A percentile compares a stretch with the other conserved stretches of the same genome.
These are phyloP conservation scores for Isatis lusitanica DNA, from an alignment of 441 rosid genomes.

Conservation along the genomic window DNA sequence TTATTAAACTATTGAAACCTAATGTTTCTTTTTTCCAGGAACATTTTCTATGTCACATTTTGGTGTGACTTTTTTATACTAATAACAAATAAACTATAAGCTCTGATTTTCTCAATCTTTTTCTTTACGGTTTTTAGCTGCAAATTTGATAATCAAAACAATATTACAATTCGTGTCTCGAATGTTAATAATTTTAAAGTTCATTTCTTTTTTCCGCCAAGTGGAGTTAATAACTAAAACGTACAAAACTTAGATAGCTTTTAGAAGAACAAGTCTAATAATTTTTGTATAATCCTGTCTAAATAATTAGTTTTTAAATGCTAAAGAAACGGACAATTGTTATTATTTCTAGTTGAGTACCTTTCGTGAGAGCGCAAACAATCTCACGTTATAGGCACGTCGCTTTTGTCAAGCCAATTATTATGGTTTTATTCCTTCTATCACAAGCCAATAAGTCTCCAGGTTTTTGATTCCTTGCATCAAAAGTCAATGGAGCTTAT, in stretches of 20 bases:
- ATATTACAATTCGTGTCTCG: too few relatives aligned
- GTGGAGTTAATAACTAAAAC: not conserved
- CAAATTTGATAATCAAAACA: too few relatives aligned
- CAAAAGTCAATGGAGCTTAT: not conserved
- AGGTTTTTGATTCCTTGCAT: constrained; percentile 12
- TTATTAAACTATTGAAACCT: not conserved
- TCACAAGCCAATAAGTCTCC: not conserved
- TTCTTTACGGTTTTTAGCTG: not conserved
- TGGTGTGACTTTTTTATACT: not conserved
- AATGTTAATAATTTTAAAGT: not conserved
- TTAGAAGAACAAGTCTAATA: not conserved
- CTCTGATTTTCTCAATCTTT: not conserved
- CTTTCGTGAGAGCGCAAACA: not conserved
- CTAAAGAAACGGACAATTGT: not conserved
- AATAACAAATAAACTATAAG: not conserved
- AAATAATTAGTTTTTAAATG: not conserved
- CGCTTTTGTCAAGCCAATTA: not conserved
- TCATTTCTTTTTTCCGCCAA: not conserved
- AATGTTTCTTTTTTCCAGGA: not conserved
- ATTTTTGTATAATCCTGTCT: not conserved
- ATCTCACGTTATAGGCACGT: constrained; percentile 19
- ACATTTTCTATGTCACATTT: not conserved
- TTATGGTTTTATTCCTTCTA: not conserved
- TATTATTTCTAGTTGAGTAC: not conserved
- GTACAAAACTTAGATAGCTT: not conserved